Evolutionary conservation across 2,329 filamentous ascomycete species (phyloP).

Genomic region (Fusarium anthophilum): DNA sequence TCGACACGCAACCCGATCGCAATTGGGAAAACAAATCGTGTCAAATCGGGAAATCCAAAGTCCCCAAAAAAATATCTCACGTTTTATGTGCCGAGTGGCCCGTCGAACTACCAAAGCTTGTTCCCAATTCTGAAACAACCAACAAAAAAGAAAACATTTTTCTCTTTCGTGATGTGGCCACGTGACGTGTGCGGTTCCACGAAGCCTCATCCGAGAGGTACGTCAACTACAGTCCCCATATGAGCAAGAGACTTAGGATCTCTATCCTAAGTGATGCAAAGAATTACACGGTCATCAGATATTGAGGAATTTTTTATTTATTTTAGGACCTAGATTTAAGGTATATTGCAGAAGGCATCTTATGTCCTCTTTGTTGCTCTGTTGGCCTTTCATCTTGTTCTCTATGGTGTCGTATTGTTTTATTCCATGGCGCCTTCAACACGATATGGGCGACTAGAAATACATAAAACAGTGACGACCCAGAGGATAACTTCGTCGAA

Average conservation of each 20-base stretch:
- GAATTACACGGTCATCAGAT: neutral
- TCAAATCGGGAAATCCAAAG: slow-evolving; percentile 30
- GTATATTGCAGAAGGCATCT: neutral
- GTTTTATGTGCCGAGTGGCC: neutral
- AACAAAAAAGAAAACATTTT: neutral
- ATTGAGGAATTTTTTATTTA: neutral
- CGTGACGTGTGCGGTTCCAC: neutral
- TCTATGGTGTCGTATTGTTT: too few relatives aligned
- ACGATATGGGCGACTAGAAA: neutral
- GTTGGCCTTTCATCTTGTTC: too few relatives aligned
- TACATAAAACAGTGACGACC: neutral
- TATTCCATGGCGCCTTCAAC: too few relatives aligned
- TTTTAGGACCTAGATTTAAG: neutral
- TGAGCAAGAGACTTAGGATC: neutral
- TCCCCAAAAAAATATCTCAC: neutral
- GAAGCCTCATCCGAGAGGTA: neutral
- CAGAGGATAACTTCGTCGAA: neutral
- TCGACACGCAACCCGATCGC: slow-evolving; percentile 33
- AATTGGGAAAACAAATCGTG: slow-evolving; percentile 1
- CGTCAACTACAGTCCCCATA: neutral
- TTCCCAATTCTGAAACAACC: slow-evolving; percentile 23
- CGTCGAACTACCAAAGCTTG: slow-evolving; percentile 25
- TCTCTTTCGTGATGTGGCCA: neutral
- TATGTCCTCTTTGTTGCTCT: too few relatives aligned
- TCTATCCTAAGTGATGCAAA: neutral